Evolutionary conservation across 2,329 filamentous ascomycete species (phyloP).

Genomic region (Calonectria crousiana): DNA sequence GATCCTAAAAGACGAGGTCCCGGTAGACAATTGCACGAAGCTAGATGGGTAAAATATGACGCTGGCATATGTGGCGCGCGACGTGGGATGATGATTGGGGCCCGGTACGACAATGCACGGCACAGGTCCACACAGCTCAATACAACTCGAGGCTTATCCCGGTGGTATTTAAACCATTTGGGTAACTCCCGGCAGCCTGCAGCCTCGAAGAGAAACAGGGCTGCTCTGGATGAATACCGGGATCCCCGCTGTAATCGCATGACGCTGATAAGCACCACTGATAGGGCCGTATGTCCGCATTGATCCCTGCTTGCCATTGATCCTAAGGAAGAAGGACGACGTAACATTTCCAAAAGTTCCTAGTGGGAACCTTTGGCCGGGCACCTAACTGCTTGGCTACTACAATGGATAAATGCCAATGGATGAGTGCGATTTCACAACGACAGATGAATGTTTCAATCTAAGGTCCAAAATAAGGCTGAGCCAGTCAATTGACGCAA

Average conservation of each 20-base stretch:
- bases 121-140: no score
- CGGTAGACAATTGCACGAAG: background rate
- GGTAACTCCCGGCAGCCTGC: background rate
- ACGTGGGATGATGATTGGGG: background rate
- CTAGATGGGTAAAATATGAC: background rate
- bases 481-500: background rate
- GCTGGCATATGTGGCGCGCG: background rate
- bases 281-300: background rate
- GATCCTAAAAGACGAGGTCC: background rate
- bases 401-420: background rate
- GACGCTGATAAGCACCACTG: background rate
- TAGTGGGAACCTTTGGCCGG: background rate
- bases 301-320: background rate
- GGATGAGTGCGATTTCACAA: background rate
- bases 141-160: background rate
- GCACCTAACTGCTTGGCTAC: background rate
- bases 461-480: background rate
- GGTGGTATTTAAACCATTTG: background rate
- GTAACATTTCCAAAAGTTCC: conserved; percentile 3
- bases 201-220: background rate
- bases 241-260: background rate
- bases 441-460: background rate
- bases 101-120: background rate
- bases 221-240: background rate
- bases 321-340: background rate